A percentile compares a stretch with the other conserved stretches of the same genome.
phyloP scores from a whole-genome alignment of 2,329 filamentous ascomycete species.

The Thermothelomyces thermophilus region DNA sequence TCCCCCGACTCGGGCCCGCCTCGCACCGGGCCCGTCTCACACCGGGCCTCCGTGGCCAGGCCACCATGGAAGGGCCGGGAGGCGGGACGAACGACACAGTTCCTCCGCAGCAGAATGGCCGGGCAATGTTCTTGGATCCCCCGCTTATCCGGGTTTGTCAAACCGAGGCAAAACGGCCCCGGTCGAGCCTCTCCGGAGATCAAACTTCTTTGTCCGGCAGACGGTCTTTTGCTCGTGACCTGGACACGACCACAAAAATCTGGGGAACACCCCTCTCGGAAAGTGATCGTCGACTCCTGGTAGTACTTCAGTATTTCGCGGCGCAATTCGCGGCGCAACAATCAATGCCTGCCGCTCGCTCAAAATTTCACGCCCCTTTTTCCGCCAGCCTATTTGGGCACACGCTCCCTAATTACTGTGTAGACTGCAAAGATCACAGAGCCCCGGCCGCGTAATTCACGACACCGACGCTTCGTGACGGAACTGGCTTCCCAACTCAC shows the following conservation, averaged over 20 bases:
- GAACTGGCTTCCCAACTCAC: slow-evolving; percentile 1
- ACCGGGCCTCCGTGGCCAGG: background rate
- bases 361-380: background rate
- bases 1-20: slow-evolving; percentile 11
- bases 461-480: too few relatives aligned
- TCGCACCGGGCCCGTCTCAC: background rate
- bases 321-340: background rate
- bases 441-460: too few relatives aligned
- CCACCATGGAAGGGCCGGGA: slow-evolving; percentile 2
- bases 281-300: background rate
- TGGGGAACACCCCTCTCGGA: background rate
- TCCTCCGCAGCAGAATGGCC: background rate
- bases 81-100: background rate
- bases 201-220: slow-evolving; percentile 4
- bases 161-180: slow-evolving; percentile 5
- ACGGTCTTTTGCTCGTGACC: background rate
- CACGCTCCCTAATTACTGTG: slow-evolving; percentile 1
- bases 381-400: background rate
- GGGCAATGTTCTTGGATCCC: background rate
- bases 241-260: background rate
- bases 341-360: background rate
- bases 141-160: background rate
- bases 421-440: too few relatives aligned
- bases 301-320: slow-evolving; percentile 4
- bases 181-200: background rate